Percentiles rank a stretch among this genome's conserved stretches.
These are phyloP conservation scores for Pseudevernia furfuracea DNA, from an alignment of 495 filamentous ascomycete genomes.

Conservation along the genomic window DNA sequence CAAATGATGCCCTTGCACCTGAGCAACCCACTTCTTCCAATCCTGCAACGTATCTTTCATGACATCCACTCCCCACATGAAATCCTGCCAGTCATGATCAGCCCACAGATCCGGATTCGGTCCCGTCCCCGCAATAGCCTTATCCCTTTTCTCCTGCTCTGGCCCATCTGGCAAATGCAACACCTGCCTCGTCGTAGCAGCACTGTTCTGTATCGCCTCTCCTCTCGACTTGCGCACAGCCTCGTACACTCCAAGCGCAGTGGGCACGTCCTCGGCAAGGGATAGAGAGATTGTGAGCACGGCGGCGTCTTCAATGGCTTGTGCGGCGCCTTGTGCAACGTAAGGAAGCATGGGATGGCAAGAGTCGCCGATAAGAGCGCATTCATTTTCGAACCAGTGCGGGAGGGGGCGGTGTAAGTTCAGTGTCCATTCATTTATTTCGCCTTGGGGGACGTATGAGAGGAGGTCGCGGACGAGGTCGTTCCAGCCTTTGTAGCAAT, in stretches of 20 bases:
- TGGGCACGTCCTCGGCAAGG: conserved; percentile 45
- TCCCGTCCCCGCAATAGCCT: conserved; percentile 56
- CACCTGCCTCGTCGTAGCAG: conserved; percentile 55
- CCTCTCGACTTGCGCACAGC: conserved; percentile 62
- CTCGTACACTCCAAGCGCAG: conserved; percentile 63
- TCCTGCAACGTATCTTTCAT: conserved; percentile 50
- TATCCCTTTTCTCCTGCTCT: conserved; percentile 68
- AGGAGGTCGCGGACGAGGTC: conserved; percentile 66
- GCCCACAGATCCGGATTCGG: conserved; percentile 73
- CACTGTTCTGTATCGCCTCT: conserved; percentile 60
- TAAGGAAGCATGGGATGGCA: no score
- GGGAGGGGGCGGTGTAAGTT: conserved; percentile 60
- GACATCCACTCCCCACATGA: conserved; percentile 68
- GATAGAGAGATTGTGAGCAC: conserved; percentile 59
- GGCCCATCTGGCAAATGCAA: conserved; percentile 69
- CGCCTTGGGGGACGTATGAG: conserved; percentile 68
- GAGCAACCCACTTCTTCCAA: conserved; percentile 40
- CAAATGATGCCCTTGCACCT: conserved; percentile 36
- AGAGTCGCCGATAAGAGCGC: no score
- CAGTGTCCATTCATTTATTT: conserved; percentile 77
- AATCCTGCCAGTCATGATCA: conserved; percentile 66
- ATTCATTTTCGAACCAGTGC: conserved; percentile 58
- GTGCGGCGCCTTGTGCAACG: no score
- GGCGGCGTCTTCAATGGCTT: no score
- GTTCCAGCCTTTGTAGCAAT: conserved; percentile 62